Evolutionary conservation across 2,329 filamentous ascomycete genomes (phyloP).

Genomic region (Fusarium pseudonygamai): DNA sequence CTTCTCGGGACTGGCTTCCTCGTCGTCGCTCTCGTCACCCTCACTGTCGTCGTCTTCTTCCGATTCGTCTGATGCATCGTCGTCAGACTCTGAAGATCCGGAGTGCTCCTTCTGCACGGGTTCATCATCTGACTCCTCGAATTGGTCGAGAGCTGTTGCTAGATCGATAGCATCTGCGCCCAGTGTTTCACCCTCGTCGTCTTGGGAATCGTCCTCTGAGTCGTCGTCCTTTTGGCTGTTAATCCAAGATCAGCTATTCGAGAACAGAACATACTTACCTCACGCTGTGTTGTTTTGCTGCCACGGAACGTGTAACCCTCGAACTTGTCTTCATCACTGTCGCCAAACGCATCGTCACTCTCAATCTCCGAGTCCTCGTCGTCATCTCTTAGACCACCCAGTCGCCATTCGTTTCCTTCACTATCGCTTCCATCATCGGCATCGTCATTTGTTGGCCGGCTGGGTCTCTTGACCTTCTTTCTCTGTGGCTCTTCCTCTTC

Average conservation of each 20-base stretch:
- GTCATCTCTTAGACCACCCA: conserved; percentile 68
- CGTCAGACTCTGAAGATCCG: conserved; percentile 56
- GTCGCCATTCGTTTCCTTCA: conserved; percentile 84
- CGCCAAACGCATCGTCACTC: conserved; percentile 83
- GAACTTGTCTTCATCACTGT: conserved; percentile 87
- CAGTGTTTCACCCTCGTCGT: conserved; percentile 66
- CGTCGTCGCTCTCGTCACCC: conserved; percentile 57
- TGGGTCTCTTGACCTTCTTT: conserved; percentile 55
- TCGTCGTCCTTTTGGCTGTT: conserved; percentile 58
- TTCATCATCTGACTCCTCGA: conserved; percentile 60
- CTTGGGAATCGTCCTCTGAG: conserved; percentile 63
- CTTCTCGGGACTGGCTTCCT: conserved; percentile 61
- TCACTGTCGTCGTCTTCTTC: conserved; percentile 60
- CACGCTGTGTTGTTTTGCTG: conserved; percentile 50
- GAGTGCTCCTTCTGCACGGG: conserved; percentile 56
- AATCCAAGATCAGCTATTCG: neutral
- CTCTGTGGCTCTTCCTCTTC: conserved; percentile 56
- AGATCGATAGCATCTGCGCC: conserved; percentile 69
- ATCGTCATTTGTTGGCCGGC: conserved; percentile 55
- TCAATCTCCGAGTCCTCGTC: conserved; percentile 73
- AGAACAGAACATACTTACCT: conserved; percentile 33
- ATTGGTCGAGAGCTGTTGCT: conserved; percentile 65
- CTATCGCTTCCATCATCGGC: conserved; percentile 83
- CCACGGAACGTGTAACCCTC: conserved; percentile 73
- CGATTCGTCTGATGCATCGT: conserved; percentile 52